phyloP scores from a whole-genome alignment of 2,329 filamentous ascomycete species.

The Aureobasidium subglaciale region DNA sequence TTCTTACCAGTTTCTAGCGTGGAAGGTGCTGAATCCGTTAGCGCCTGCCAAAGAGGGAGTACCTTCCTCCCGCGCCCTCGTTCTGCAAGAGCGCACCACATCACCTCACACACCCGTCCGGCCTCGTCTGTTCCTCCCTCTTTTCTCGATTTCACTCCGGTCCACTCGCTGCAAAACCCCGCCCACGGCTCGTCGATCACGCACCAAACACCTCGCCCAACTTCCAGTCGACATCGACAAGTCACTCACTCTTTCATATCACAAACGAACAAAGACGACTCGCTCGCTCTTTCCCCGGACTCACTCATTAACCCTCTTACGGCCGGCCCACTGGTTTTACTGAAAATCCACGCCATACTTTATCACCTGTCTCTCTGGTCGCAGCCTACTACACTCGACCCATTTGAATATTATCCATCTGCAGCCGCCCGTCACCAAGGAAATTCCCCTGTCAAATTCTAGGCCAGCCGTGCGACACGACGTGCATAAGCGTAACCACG shows the following conservation, averaged over 20 bases:
- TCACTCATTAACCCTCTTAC: not conserved
- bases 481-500: conserved; percentile 13
- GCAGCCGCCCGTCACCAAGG: conserved; percentile 1
- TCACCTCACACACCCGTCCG: conserved; percentile 12
- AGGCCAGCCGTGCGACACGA: conserved; percentile 4
- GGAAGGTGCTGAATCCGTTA: conserved; percentile 13
- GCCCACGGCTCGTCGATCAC: conserved; percentile 11
- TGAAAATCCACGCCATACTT: conserved; percentile 6
- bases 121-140: conserved; percentile 5
- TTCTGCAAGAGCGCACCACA: conserved; percentile 9
- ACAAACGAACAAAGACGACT: not conserved
- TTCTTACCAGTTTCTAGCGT: conserved; percentile 12
- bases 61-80: conserved; percentile 6
- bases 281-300: conserved; percentile 12
- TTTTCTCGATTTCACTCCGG: not conserved
- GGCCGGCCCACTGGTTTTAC: not conserved
- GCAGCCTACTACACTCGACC: not conserved
- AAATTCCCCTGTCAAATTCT: not conserved
- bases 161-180: conserved; percentile 7
- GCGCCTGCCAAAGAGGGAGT: conserved; percentile 12
- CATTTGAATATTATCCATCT: not conserved
- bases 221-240: not conserved
- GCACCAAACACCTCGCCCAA: not conserved
- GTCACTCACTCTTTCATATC: not conserved
- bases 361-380: not conserved